Percentiles rank a stretch among this genome's conserved stretches.
These are phyloP conservation scores for Penicillium sp. DNA, from an alignment of 2,329 filamentous ascomycete species.

Conservation along the genomic window DNA sequence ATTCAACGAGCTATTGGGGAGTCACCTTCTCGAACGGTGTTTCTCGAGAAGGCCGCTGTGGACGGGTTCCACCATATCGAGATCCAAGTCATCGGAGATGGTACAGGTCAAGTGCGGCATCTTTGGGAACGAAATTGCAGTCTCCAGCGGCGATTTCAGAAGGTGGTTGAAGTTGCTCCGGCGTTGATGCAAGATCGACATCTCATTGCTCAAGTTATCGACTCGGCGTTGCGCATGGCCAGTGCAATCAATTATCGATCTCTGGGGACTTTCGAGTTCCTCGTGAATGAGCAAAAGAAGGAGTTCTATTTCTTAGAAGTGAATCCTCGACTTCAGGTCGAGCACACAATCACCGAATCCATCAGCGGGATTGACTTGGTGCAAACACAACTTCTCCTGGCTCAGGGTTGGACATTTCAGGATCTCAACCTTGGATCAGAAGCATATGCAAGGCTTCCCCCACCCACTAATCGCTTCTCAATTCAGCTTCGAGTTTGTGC, in stretches of 20 bases:
- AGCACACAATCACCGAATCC: slow-evolving; percentile 57
- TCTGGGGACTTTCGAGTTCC: slow-evolving; percentile 60
- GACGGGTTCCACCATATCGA: slow-evolving; percentile 58
- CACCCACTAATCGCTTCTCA: slow-evolving; percentile 37
- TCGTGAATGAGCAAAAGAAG: slow-evolving; percentile 47
- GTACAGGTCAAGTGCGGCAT: slow-evolving; percentile 48
- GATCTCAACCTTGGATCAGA: slow-evolving; percentile 32
- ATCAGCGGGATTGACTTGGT: slow-evolving; percentile 53
- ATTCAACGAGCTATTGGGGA: slow-evolving; percentile 52
- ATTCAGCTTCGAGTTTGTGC: slow-evolving; percentile 56
- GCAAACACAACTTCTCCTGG: slow-evolving; percentile 49
- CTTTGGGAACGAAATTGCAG: slow-evolving; percentile 58
- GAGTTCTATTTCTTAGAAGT: slow-evolving; percentile 57
- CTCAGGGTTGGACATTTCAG: slow-evolving; percentile 45
- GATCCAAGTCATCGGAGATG: slow-evolving; percentile 56
- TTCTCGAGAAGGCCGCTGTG: slow-evolving; percentile 58
- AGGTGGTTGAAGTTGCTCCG: slow-evolving; percentile 56
- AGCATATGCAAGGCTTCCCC: slow-evolving; percentile 31
- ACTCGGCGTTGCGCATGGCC: slow-evolving; percentile 45
- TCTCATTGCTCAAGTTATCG: slow-evolving; percentile 47
- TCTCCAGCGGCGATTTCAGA: slow-evolving; percentile 56
- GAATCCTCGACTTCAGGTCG: slow-evolving; percentile 57
- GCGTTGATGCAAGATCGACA: slow-evolving; percentile 45
- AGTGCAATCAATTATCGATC: slow-evolving; percentile 50
- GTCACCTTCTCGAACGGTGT: slow-evolving; percentile 53